Evolutionary conservation across 2,329 filamentous ascomycete species (phyloP).

Genomic region (Tolypocladium endophyticum): DNA sequence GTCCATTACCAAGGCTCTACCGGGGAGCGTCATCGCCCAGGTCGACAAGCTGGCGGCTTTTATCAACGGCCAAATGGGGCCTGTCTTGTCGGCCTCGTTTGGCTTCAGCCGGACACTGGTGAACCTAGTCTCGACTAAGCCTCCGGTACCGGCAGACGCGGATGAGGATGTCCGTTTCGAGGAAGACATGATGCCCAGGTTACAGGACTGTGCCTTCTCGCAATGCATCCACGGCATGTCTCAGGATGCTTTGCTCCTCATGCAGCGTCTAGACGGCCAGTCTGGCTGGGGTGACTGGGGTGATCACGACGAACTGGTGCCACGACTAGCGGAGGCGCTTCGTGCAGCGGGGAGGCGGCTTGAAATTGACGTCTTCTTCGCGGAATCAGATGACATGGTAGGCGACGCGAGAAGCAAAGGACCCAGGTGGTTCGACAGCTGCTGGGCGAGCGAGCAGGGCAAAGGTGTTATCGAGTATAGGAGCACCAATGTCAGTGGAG

Average conservation of each 20-base stretch:
- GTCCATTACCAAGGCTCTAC: conserved; percentile 11
- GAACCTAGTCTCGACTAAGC: neutral
- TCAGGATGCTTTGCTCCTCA: conserved; percentile 15
- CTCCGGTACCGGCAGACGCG: neutral
- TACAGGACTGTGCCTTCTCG: conserved; percentile 12
- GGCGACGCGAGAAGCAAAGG: conserved; percentile 14
- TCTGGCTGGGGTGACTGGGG: conserved; percentile 18
- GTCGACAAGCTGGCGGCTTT: conserved; percentile 11
- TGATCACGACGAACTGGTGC: conserved; percentile 17
- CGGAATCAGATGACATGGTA: conserved; percentile 17
- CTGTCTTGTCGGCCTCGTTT: conserved; percentile 6
- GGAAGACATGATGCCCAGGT: conserved; percentile 6
- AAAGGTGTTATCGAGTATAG: conserved; percentile 10
- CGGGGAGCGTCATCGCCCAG: conserved; percentile 6
- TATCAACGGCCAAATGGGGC: conserved; percentile 9
- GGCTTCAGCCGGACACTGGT: conserved; percentile 1
- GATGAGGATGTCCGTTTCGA: conserved; percentile 9
- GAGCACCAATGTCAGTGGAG: conserved; percentile 9
- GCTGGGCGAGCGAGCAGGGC: conserved; percentile 9
- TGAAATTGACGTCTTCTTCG: conserved; percentile 15
- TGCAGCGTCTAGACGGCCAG: conserved; percentile 11
- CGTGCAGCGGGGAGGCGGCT: conserved; percentile 7
- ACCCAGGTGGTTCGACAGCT: conserved; percentile 16
- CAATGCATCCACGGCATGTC: conserved; percentile 15
- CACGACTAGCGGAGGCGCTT: conserved; percentile 11